These are phyloP conservation scores for Colletotrichum godetiae DNA, from an alignment of 2,329 filamentous ascomycete species.

Conservation along the genomic window DNA sequence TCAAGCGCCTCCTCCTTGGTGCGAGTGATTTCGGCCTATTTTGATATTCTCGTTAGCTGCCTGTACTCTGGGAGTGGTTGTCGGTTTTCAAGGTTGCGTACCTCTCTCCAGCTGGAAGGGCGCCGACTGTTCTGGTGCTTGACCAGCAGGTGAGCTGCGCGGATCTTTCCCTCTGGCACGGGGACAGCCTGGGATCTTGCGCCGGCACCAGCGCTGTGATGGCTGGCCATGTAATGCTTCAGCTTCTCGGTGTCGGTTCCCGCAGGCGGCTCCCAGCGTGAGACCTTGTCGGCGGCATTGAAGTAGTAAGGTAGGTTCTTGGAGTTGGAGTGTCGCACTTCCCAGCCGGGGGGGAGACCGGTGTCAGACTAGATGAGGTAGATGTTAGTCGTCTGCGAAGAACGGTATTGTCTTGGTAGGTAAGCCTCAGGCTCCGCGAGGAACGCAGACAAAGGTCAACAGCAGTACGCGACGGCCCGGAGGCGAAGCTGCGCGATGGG, in stretches of 20 bases:
- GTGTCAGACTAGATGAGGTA: constrained; percentile 70
- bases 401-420: constrained; percentile 23
- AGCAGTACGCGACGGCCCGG: not conserved
- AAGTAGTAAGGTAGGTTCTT: constrained; percentile 99
- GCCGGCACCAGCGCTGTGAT: constrained; percentile 75
- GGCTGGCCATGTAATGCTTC: constrained; percentile 91
- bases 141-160: constrained; percentile 90
- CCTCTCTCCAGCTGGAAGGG: constrained; percentile 91
- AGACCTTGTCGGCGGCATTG: constrained; percentile 86
- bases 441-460: not conserved
- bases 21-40: constrained; percentile 81
- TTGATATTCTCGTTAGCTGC: not conserved
- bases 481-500: not conserved
- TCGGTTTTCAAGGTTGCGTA: not conserved
- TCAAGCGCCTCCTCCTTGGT: constrained; percentile 85
- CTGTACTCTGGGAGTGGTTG: no score
- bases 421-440: not conserved
- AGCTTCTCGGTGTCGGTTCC: constrained; percentile 92
- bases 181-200: constrained; percentile 50
- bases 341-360: constrained; percentile 89
- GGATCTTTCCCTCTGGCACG: constrained; percentile 82
- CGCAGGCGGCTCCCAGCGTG: constrained; percentile 92
- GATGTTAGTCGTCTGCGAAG: constrained; percentile 5
- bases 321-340: constrained; percentile 97
- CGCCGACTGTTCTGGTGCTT: constrained; percentile 92